phyloP scores from a whole-genome alignment of 2,329 filamentous ascomycete genomes.

The Calcarisporium arbuscula region DNA sequence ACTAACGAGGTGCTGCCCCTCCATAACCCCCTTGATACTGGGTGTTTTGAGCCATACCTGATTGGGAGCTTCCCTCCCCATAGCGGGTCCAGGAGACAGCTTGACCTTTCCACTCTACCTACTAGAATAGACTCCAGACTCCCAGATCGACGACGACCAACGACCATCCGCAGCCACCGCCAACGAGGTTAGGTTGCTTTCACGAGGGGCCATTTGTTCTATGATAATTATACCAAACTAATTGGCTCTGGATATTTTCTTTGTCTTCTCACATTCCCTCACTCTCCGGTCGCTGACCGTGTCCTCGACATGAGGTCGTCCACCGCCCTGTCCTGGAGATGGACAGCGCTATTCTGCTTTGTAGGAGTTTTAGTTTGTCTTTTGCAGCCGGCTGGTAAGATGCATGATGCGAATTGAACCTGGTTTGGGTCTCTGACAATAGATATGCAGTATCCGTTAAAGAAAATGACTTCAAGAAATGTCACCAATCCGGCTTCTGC shows the following conservation, averaged over 20 bases:
- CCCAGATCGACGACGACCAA: background rate
- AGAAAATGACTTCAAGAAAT: slow-evolving; percentile 96
- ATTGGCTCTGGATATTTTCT: background rate
- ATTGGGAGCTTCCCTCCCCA: slow-evolving; percentile 16
- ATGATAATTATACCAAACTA: too few species aligned
- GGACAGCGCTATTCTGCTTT: slow-evolving; percentile 59
- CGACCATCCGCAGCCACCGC: background rate
- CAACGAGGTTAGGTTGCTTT: slow-evolving; percentile 1
- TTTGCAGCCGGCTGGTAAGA: slow-evolving; percentile 58
- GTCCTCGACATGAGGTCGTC: slow-evolving; percentile 42
- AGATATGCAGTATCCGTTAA: slow-evolving; percentile 67
- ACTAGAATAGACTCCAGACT: slow-evolving; percentile 1
- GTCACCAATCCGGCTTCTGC: slow-evolving; percentile 93
- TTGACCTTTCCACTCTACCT: slow-evolving; percentile 16
- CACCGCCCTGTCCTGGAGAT: slow-evolving; percentile 48
- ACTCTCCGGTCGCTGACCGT: slow-evolving; percentile 13
- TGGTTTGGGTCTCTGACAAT: slow-evolving; percentile 12
- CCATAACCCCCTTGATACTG: slow-evolving; percentile 4
- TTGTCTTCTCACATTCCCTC: too few species aligned
- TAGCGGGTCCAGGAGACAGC: slow-evolving; percentile 17
- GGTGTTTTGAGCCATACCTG: slow-evolving; percentile 16
- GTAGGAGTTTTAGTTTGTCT: slow-evolving; percentile 53
- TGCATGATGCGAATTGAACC: background rate
- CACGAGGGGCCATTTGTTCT: background rate
- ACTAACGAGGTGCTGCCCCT: slow-evolving; percentile 9